A percentile compares a stretch with the other conserved stretches of the same genome.
Evolutionary conservation across 805 yeast genomes (phyloP).

Genomic region (Cyberlindnera bimundalis): DNA sequence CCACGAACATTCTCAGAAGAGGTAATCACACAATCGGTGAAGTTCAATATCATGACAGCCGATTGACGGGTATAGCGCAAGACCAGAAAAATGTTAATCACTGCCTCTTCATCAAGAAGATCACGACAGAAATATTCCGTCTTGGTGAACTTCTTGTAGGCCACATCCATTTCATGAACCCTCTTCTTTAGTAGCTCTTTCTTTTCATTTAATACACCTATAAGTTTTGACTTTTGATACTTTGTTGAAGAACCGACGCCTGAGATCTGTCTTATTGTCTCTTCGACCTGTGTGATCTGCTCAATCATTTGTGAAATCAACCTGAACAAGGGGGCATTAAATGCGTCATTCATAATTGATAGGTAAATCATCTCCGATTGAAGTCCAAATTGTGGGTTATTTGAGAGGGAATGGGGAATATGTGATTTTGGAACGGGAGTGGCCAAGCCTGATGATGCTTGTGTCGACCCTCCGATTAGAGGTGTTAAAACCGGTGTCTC

Average conservation of each 20-base stretch:
- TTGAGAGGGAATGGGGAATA: constrained; percentile 5
- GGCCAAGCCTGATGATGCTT: constrained; percentile 24
- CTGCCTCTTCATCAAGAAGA: constrained; percentile 32
- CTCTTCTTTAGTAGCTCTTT: constrained; percentile 27
- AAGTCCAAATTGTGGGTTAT: constrained; percentile 7
- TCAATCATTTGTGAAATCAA: constrained; percentile 33
- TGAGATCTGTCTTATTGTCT: constrained; percentile 1
- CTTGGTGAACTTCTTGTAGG: constrained; percentile 35
- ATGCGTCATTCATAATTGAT: constrained; percentile 32
- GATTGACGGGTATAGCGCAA: constrained; percentile 40
- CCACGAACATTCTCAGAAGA: constrained; percentile 9
- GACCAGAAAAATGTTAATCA: constrained; percentile 37
- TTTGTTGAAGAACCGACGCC: not conserved
- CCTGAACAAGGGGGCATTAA: constrained; percentile 29
- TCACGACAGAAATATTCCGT: constrained; percentile 35
- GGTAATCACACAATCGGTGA: constrained; percentile 16
- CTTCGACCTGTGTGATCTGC: constrained; percentile 26
- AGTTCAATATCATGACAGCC: constrained; percentile 33
- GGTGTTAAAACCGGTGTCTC: constrained; percentile 8
- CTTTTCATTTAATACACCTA: constrained; percentile 14
- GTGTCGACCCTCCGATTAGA: constrained; percentile 1
- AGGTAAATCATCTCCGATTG: constrained; percentile 24
- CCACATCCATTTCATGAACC: constrained; percentile 32
- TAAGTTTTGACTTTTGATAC: not conserved
- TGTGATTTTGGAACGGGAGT: constrained; percentile 35